Conservation (phyloP, 257 asterid species). For the Mentha longifolia region DNA sequence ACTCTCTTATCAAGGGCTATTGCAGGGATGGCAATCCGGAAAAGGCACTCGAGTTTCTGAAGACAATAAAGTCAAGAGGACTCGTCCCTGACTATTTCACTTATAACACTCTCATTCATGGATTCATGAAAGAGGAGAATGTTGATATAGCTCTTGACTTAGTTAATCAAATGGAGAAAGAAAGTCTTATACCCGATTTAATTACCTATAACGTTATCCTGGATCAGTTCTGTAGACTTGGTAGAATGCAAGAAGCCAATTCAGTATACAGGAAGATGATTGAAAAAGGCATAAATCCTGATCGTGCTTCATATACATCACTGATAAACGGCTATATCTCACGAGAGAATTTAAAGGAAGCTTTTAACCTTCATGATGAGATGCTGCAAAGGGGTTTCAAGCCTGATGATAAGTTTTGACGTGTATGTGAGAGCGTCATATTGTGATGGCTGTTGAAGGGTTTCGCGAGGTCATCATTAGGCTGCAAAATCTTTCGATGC, state of each 20-base stretch:
- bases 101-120: constrained; percentile 72
- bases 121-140: constrained; percentile 66
- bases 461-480: no score
- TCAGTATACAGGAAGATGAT: constrained; percentile 52
- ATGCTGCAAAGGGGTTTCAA: constrained; percentile 73
- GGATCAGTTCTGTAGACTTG: constrained; percentile 61
- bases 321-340: constrained; percentile 68
- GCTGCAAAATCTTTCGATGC: constrained; percentile 98
- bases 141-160: constrained; percentile 53
- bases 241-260: constrained; percentile 69
- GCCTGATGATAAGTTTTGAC: constrained; percentile 78
- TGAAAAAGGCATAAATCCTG: constrained; percentile 54
- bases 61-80: constrained; percentile 54
- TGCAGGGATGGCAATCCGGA: constrained; percentile 57
- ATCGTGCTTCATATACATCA: constrained; percentile 55
- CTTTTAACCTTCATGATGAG: constrained; percentile 68
- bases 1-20: constrained; percentile 69
- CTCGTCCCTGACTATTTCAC: constrained; percentile 57
- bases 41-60: constrained; percentile 59
- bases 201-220: constrained; percentile 63
- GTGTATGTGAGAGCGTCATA: constrained; percentile 15
- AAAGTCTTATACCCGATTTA: constrained; percentile 52
- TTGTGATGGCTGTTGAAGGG: neutral
- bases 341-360: constrained; percentile 65
- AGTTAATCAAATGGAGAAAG: constrained; percentile 59